Evolutionary conservation across 2,329 filamentous ascomycete genomes (phyloP).

Genomic region (Apiospora sp.): DNA sequence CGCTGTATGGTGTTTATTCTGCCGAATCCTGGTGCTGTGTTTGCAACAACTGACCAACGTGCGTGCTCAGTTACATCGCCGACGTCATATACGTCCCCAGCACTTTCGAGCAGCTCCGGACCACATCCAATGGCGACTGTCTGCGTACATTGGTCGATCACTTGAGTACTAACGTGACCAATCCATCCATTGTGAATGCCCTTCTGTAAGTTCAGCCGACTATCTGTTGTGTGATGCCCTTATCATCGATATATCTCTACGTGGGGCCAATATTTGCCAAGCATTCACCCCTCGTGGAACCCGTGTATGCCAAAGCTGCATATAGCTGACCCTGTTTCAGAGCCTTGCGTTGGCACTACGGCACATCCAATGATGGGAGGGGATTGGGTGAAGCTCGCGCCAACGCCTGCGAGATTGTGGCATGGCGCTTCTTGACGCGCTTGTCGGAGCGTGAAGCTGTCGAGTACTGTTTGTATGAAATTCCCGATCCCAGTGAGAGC

Average conservation of each 20-base stretch:
- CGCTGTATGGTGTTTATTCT: slow-evolving; percentile 53
- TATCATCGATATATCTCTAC: neutral
- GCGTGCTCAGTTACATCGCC: slow-evolving; percentile 63
- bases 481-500: slow-evolving; percentile 55
- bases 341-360: slow-evolving; percentile 78
- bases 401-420: slow-evolving; percentile 80
- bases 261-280: slow-evolving; percentile 7
- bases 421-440: slow-evolving; percentile 78
- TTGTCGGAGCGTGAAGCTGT: slow-evolving; percentile 78
- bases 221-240: neutral
- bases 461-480: slow-evolving; percentile 77
- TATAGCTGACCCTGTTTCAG: slow-evolving; percentile 49
- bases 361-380: slow-evolving; percentile 69
- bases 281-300: slow-evolving; percentile 1
- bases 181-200: slow-evolving; percentile 75
- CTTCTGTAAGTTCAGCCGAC: slow-evolving; percentile 65
- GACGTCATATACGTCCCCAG: slow-evolving; percentile 70
- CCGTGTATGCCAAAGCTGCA: neutral
- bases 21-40: neutral
- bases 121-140: slow-evolving; percentile 67
- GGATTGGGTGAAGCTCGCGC: slow-evolving; percentile 74
- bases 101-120: slow-evolving; percentile 77
- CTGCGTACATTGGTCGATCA: slow-evolving; percentile 69
- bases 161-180: slow-evolving; percentile 68
- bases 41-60: slow-evolving; percentile 23